These are phyloP conservation scores for Oleoguttula mirabilis DNA, from an alignment of 495 filamentous ascomycete species.

Conservation along the genomic window DNA sequence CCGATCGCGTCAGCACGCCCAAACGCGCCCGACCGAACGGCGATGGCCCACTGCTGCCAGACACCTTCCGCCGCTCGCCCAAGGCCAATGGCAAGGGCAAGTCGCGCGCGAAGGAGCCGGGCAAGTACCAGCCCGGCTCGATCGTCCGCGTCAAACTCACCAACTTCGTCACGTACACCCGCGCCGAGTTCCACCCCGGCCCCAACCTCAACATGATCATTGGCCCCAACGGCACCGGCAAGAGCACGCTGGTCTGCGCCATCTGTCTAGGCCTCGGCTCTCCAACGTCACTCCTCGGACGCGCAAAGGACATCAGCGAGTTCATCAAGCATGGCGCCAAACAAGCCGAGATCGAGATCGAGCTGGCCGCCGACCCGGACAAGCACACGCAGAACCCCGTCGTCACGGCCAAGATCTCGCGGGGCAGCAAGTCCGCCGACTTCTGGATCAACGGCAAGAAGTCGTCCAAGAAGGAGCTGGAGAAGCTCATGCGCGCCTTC, in stretches of 20 bases:
- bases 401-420: conserved; percentile 61
- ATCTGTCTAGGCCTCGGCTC: conserved; percentile 90
- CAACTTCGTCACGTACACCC: conserved; percentile 94
- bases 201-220: conserved; percentile 98
- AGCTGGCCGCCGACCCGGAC: conserved; percentile 50
- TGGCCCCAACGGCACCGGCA: conserved; percentile 93
- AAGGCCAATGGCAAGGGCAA: conserved; percentile 18
- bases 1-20: no score
- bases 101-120: not conserved
- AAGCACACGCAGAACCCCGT: conserved; percentile 48
- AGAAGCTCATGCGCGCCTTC: conserved; percentile 52
- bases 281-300: conserved; percentile 60
- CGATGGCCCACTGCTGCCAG: conserved; percentile 15
- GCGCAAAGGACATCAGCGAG: conserved; percentile 72
- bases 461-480: conserved; percentile 45
- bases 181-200: conserved; percentile 77
- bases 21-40: no score
- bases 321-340: conserved; percentile 84
- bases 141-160: conserved; percentile 76
- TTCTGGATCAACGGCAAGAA: conserved; percentile 59
- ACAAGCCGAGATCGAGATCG: conserved; percentile 77
- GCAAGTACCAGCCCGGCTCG: conserved; percentile 58
- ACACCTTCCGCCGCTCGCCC: conserved; percentile 20
- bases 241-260: conserved; percentile 93
- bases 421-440: conserved; percentile 64